Percentiles rank a stretch among this genome's conserved stretches.
Evolutionary conservation across 2,329 filamentous ascomycete genomes (phyloP).

Genomic region (Aureobasidium sp.): DNA sequence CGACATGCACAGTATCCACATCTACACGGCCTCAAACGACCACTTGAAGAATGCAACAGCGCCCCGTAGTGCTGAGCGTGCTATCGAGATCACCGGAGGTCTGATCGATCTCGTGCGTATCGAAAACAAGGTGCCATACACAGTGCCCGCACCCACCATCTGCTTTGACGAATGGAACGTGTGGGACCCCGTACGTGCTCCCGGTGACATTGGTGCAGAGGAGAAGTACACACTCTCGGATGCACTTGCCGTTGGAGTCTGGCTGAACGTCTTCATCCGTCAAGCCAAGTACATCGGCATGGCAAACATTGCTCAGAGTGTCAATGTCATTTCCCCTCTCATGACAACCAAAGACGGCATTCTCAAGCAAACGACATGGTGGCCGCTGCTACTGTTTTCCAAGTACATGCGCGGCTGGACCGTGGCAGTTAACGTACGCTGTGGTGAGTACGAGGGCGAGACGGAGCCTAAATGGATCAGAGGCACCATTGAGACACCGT

Average conservation of each 20-base stretch:
- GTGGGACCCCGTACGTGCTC: slow-evolving; percentile 66
- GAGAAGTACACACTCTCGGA: slow-evolving; percentile 69
- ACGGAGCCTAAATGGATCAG: slow-evolving; percentile 61
- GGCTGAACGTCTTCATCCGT: slow-evolving; percentile 69
- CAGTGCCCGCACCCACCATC: slow-evolving; percentile 59
- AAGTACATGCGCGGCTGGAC: slow-evolving; percentile 68
- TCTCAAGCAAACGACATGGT: slow-evolving; percentile 67
- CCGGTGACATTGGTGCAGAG: slow-evolving; percentile 65
- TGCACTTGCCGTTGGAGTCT: slow-evolving; percentile 66
- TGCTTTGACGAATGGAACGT: slow-evolving; percentile 86
- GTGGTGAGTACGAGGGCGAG: slow-evolving; percentile 58
- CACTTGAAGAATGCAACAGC: slow-evolving; percentile 52
- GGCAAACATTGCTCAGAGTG: slow-evolving; percentile 70
- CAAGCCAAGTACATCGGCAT: slow-evolving; percentile 66
- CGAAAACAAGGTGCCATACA: slow-evolving; percentile 55
- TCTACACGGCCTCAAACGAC: slow-evolving; percentile 59
- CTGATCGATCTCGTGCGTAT: slow-evolving; percentile 69
- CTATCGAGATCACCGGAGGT: slow-evolving; percentile 61
- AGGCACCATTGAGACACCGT: slow-evolving; percentile 60
- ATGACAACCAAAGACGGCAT: slow-evolving; percentile 62
- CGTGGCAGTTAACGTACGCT: slow-evolving; percentile 58
- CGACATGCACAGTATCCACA: slow-evolving; percentile 75
- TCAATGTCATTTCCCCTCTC: slow-evolving; percentile 71
- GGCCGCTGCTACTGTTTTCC: slow-evolving; percentile 63
- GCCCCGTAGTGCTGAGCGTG: slow-evolving; percentile 63